Percentiles rank a stretch among this genome's conserved stretches.
Conservation (phyloP, 192 early-diverging fungal species). For the Lobosporangium transversale region DNA sequence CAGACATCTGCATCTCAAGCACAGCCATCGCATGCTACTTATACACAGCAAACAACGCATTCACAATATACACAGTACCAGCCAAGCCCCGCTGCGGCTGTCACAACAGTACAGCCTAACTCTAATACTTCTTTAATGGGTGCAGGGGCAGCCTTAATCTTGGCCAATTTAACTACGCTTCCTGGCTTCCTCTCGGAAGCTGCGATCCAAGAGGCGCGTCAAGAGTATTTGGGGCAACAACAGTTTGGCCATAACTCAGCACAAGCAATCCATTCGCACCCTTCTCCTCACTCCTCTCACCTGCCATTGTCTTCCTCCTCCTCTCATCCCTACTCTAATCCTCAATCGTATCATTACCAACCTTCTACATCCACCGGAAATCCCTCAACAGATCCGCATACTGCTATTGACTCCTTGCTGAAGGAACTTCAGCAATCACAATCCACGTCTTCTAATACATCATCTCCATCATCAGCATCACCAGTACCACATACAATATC, state of each 20-base stretch:
- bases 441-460: not conserved
- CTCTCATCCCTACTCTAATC: not conserved
- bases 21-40: not conserved
- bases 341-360: not conserved
- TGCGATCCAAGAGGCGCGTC: slow-evolving; percentile 36
- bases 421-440: slow-evolving; percentile 15
- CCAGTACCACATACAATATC: too few species aligned
- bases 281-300: not conserved
- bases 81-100: slow-evolving; percentile 1
- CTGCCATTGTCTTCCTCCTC: too few species aligned
- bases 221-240: slow-evolving; percentile 18
- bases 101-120: not conserved
- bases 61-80: not conserved
- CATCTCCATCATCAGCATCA: not conserved
- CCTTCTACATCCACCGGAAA: not conserved
- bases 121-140: too few species aligned
- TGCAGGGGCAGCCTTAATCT: slow-evolving; percentile 14
- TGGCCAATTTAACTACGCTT: slow-evolving; percentile 32
- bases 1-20: not conserved
- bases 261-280: too few species aligned
- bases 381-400: not conserved
- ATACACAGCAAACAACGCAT: not conserved
- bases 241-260: not conserved
- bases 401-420: slow-evolving; percentile 7
- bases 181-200: slow-evolving; percentile 46